These are phyloP conservation scores for Pueraria montana DNA, from an alignment of 306 rosid species.

Conservation along the genomic window DNA sequence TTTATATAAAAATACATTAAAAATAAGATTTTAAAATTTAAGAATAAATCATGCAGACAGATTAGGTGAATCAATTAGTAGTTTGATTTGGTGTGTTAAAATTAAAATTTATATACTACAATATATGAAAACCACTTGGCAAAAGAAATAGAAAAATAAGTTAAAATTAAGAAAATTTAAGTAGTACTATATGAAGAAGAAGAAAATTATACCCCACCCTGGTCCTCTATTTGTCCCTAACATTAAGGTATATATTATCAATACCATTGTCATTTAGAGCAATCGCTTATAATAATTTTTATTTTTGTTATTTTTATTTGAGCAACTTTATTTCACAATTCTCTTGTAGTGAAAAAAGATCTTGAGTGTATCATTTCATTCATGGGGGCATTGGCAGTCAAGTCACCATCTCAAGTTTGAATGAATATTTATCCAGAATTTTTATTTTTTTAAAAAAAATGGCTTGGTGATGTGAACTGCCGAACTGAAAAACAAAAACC, in stretches of 20 bases:
- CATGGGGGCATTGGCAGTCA: background rate
- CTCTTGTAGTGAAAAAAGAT: background rate
- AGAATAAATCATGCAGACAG: background rate
- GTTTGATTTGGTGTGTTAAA: background rate
- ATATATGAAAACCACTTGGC: too few relatives aligned
- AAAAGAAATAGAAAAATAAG: too few relatives aligned
- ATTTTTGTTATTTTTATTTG: too few relatives aligned
- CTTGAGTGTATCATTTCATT: background rate
- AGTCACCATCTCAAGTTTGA: background rate
- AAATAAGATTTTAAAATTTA: background rate
- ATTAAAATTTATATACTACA: too few relatives aligned
- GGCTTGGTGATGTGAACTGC: background rate
- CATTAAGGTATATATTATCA: too few relatives aligned
- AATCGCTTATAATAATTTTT: too few relatives aligned
- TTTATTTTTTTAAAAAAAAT: too few relatives aligned
- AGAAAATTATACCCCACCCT: too few relatives aligned
- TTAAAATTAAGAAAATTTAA: too few relatives aligned
- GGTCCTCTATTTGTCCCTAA: too few relatives aligned
- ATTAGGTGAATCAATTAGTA: background rate
- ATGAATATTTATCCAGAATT: background rate
- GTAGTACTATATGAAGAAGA: too few relatives aligned
- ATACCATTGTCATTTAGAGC: background rate
- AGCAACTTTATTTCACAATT: too few relatives aligned
- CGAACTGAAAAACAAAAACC: background rate
- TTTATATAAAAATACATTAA: background rate